Base-by-base conservation (phyloP, 352 stramenopile genomes). In the Phytophthora syringae region DNA sequence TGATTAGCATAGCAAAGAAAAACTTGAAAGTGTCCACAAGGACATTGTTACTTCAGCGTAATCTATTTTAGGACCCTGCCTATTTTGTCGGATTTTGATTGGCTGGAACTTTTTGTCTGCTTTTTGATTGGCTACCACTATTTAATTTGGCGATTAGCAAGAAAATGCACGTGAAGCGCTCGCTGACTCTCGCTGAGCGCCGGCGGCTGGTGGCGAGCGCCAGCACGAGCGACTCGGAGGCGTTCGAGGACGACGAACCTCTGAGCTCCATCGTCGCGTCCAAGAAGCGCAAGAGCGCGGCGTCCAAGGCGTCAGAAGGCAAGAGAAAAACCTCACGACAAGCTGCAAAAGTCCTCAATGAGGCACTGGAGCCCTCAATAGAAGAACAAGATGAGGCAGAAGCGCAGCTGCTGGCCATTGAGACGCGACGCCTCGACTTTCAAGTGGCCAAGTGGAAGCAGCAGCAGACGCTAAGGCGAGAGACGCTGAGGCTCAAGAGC, bases 401-500 rank as follows among this genome's bases (percentile, higher is more conserved):
- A 43, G 18, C 64, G 2, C 50, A 70, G 43, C 40, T 70, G n/a
- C n/a, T 76, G 28, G 63, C 57, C 20, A 53, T 73, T 42, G 53
- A 69, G 27, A 57, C 28, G 0, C 58, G 53, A 1, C 48, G 48
- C 6, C 40, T 76, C 13, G 63, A 73, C 34, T 72, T 73, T 28
- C 45, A 73, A 24, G 64, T 76, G 36, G 30, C 13, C 18, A 64
- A 73, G 25, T 76, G 68, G 68, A 76, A 73, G 30, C 63, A 64
- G 36, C 63, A 73, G n/a, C 57, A 70, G n/a, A 27, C 32, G 13
- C 52, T 73, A 27, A 25, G 58, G 13, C 34, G 13, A 6, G 63
- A 67, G 28, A 51, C 27, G 42, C 40, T 76, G 49, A 22, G 55
- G 58, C 63, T 70, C 13, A 73, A 76, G 54, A 42, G 52, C 3